Base-by-base conservation (phyloP, 2,329 filamentous ascomycete genomes). In the Dactylella cylindrospora region DNA sequence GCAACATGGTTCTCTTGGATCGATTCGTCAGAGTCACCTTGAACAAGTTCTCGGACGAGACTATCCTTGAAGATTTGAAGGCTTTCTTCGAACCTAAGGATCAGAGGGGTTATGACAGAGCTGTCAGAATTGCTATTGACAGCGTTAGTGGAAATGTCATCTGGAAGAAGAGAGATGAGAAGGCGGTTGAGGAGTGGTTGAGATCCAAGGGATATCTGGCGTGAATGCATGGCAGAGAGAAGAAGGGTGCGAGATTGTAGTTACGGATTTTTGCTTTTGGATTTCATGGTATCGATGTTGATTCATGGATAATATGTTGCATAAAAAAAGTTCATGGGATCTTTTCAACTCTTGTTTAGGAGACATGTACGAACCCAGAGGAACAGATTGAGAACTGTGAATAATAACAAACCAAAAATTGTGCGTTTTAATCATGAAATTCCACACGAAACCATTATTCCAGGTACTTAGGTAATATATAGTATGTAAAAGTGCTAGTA, bases 31-130 rank as follows among this genome's bases (percentile, higher is more conserved):
- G 87, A 68, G 78, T 86, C 67, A 84, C 84, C 36, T 76, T 98
- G 67, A 82, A 82, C 69, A 86, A 87, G 71, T 97, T 94, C 72
- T 82, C 87, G 2, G 84, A 89, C 68, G 75, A 77, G 10, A 79
- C 80, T 65, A 79, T 82, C 12, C 80, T 88, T 65, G 78, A 83
- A 66, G 89, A 96, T 49, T 93, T 98, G 69, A 79, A 84, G 43
- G 72, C 75, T 2, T 98, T 98, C 78, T 98, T 97, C 77, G 79
- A 81, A 68, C 80, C 81, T 69, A 95, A 91, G 77, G 88, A 97
- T 70, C 91, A 86, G 13, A 83, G 83, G 69, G 86, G 84, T 41
- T 97, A 90, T 73, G 87, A 94, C 72, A 84, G 93, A 51, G 90
- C 88, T 3, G 75, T 98, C 45, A 84, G 85, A 66, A 88, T 94